Conservation (phyloP, 352 stramenopile genomes). For the Globisporangium irregulare region DNA sequence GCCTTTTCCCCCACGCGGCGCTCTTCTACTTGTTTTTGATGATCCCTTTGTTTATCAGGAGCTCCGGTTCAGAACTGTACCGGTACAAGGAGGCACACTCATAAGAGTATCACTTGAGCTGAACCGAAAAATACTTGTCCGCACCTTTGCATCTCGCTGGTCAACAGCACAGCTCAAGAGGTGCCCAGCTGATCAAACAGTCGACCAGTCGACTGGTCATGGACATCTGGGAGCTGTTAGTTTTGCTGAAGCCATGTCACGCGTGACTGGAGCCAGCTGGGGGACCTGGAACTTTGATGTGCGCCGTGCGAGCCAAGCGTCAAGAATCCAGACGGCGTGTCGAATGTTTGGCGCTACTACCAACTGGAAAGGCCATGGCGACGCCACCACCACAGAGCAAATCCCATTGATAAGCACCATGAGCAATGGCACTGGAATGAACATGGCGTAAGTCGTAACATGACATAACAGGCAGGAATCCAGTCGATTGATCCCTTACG, state of each 20-base stretch:
- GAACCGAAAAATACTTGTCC: slow-evolving; percentile 1
- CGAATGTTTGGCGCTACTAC: neutral
- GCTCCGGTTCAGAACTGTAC: neutral
- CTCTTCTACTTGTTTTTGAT: neutral
- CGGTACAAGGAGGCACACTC: slow-evolving; percentile 9
- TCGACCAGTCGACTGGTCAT: neutral
- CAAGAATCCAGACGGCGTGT: neutral
- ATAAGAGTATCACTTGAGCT: slow-evolving; percentile 11
- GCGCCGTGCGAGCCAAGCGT: neutral
- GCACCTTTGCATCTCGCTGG: slow-evolving; percentile 5
- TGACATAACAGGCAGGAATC: neutral
- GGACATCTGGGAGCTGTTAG: neutral
- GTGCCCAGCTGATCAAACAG: neutral
- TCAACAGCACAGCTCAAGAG: slow-evolving; percentile 1
- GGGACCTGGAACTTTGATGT: neutral
- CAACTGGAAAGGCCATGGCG: neutral
- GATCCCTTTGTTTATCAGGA: slow-evolving; percentile 4
- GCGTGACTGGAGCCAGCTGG: neutral
- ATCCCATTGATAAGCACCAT: neutral
- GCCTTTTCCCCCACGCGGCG: neutral
- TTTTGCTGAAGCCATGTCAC: slow-evolving; percentile 4
- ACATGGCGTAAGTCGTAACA: neutral
- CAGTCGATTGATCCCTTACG: neutral
- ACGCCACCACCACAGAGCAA: neutral
- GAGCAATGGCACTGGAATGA: neutral